Evolutionary conservation across 345 rosid genomes (phyloP).

Genomic region (Rhizophora apiculata): DNA sequence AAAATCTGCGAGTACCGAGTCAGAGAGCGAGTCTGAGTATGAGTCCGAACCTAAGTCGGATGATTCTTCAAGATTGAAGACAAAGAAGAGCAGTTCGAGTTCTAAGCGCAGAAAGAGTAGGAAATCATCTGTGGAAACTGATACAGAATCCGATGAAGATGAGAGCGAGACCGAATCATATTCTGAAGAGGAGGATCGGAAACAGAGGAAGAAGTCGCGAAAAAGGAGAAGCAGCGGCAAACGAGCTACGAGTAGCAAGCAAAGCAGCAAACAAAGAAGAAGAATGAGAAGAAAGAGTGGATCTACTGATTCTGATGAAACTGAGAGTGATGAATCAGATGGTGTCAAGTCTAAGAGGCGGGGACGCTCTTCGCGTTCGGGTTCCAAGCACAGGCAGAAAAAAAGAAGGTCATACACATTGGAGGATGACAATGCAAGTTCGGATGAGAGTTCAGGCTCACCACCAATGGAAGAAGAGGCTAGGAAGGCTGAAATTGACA

Average conservation of each 20-base stretch:
- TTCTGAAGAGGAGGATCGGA: slow-evolving; percentile 37
- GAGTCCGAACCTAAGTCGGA: slow-evolving; percentile 36
- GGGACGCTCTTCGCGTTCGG: slow-evolving; percentile 22
- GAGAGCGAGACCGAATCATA: slow-evolving; percentile 47
- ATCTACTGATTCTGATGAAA: slow-evolving; percentile 23
- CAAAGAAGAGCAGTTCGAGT: slow-evolving; percentile 33
- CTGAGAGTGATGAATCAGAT: slow-evolving; percentile 18
- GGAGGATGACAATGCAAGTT: slow-evolving; percentile 29
- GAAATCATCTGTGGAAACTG: slow-evolving; percentile 19
- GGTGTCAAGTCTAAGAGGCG: slow-evolving; percentile 46
- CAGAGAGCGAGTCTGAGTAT: slow-evolving; percentile 20
- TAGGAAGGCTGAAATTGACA: slow-evolving; percentile 47
- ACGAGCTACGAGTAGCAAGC: slow-evolving; percentile 27
- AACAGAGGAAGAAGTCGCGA: slow-evolving; percentile 25
- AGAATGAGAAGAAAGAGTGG: slow-evolving; percentile 24
- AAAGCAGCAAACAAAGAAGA: slow-evolving; percentile 20
- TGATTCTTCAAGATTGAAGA: slow-evolving; percentile 30
- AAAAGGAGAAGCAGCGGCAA: slow-evolving; percentile 31
- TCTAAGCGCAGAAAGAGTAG: slow-evolving; percentile 30
- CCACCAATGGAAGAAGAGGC: slow-evolving; percentile 39
- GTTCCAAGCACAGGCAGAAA: slow-evolving; percentile 35
- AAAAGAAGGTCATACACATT: slow-evolving; percentile 37
- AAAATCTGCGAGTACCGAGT: slow-evolving; percentile 31
- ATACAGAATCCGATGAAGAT: slow-evolving; percentile 44
- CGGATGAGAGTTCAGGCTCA: slow-evolving; percentile 34